Conservation (phyloP, 2,329 filamentous ascomycete genomes). For the Aureobasidium pullulans region DNA sequence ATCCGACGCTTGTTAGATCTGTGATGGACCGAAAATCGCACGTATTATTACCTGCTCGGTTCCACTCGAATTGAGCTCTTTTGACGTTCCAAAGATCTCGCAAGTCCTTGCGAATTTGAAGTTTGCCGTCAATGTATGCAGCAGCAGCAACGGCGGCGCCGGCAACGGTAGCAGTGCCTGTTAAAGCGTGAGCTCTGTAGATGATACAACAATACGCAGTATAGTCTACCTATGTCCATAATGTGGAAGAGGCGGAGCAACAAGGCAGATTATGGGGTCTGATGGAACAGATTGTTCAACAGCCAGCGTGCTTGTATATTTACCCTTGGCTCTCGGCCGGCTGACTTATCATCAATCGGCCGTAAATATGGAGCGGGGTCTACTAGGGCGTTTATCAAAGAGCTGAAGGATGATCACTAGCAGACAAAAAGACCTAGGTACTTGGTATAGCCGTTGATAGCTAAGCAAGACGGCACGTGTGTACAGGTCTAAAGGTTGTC, state of each 20-base stretch:
- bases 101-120: conserved; percentile 58
- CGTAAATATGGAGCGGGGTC: conserved; percentile 12
- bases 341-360: conserved; percentile 3
- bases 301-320: not conserved
- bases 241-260: not conserved
- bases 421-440: not conserved
- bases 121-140: conserved; percentile 63
- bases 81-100: conserved; percentile 37
- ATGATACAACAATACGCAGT: not conserved
- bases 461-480: not conserved
- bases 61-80: conserved; percentile 37
- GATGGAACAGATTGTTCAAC: not conserved
- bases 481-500: not conserved
- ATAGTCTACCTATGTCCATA: not conserved
- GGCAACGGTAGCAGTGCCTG: conserved; percentile 14
- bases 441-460: not conserved
- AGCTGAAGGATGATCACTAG: not conserved
- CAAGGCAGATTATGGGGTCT: not conserved
- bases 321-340: not conserved
- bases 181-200: not conserved
- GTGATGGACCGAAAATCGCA: not conserved
- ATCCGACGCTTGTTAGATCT: not conserved
- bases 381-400: not conserved
- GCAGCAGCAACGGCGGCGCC: conserved; percentile 32
- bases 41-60: conserved; percentile 37